phyloP scores from a whole-genome alignment of 2,329 filamentous ascomycete species.

The Colletotrichum brevisporum region DNA sequence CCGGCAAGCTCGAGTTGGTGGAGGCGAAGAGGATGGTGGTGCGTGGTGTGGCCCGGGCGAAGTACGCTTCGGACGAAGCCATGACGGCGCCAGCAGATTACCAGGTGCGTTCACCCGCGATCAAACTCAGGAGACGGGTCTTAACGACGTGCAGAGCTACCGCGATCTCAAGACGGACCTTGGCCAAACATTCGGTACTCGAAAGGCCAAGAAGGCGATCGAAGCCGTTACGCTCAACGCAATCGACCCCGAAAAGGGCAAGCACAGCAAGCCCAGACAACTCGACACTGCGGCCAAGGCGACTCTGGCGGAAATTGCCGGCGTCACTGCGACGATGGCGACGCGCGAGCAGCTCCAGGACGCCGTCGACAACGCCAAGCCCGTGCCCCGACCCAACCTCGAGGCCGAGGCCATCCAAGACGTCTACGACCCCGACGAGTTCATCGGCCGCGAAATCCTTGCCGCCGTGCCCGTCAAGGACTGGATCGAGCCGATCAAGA shows the following conservation, averaged over 20 bases:
- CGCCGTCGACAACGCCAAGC: conserved; percentile 76
- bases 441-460: conserved; percentile 79
- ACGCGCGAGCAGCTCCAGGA: conserved; percentile 76
- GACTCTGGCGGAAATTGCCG: conserved; percentile 75
- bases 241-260: conserved; percentile 64
- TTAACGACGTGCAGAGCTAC: conserved; percentile 60
- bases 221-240: conserved; percentile 78
- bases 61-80: conserved; percentile 65
- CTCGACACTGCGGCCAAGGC: conserved; percentile 69
- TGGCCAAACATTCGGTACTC: conserved; percentile 85
- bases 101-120: conserved; percentile 31
- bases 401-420: conserved; percentile 77
- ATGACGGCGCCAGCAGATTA: conserved; percentile 49
- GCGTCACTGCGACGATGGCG: conserved; percentile 75
- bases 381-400: conserved; percentile 79
- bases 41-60: conserved; percentile 69
- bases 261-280: conserved; percentile 57
- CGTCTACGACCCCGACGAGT: conserved; percentile 76
- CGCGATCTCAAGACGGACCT: conserved; percentile 77
- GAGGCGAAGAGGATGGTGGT: conserved; percentile 76
- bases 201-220: conserved; percentile 86
- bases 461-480: conserved; percentile 78
- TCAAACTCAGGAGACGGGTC: too few species aligned
- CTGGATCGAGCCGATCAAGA: conserved; percentile 78
- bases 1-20: conserved; percentile 71